Base-by-base conservation (phyloP, 2,329 filamentous ascomycete genomes). In the Fusarium liriodendri region DNA sequence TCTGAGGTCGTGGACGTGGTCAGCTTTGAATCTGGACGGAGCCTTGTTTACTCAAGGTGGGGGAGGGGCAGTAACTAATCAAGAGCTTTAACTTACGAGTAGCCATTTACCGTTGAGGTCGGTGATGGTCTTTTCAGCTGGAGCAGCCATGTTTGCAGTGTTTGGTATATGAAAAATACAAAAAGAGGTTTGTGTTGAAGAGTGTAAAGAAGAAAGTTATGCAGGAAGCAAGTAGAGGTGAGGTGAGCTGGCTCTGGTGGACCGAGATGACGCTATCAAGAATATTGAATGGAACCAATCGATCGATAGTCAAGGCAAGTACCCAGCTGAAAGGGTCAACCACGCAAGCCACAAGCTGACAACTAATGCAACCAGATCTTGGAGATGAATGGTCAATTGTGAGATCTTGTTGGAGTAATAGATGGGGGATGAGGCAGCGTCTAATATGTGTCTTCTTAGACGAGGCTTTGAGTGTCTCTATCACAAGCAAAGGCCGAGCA, bases 91-190 rank as follows among this genome's bases (percentile, higher is more conserved):
- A 63, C 88, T 77, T 85, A 94, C 93, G 88, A 95, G 89, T 67
- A 86, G 81, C 88, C 91, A 95, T 79, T 88, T 89, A 72, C 93
- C 94, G 77, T 83, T 90, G 76, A 95, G 88, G 85, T 94, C 87
- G 73, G 88, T 87, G 77, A 91, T 87, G 59, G 88, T 94, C 85
- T 92, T 90, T 71, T 87, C 87, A 62, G 88, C 82, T 65, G 94
- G 93, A 70, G 92, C 92, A 74, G 93, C 93, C 93, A 95, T 95
- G 79, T 67, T 88, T 72, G 71, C 40, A 62, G 50, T 72, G 35
- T 14, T 50, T 57, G 25, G 7, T 29, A 29, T 27, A 52, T n/a
- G 50, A 42, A 60, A 27, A 22, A 32, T 50, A 25, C 5, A 29
- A 40, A 6, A 29, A 13, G 27, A 62, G 45, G 63, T 37, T 40